Base-by-base conservation (phyloP, 495 filamentous ascomycete genomes). In the Neurospora pannonica region DNA sequence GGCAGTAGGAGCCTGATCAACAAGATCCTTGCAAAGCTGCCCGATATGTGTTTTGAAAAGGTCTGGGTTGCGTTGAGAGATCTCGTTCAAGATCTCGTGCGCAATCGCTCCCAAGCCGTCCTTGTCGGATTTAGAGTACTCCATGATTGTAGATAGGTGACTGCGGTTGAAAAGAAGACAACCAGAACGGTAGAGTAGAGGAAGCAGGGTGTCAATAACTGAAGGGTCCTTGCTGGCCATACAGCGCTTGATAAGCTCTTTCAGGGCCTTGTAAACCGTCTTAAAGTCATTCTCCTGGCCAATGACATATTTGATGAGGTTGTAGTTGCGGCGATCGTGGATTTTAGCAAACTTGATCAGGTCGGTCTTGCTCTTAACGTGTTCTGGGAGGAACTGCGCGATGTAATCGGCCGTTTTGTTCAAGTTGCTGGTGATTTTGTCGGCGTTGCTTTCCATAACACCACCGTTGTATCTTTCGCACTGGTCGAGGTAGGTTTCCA, bases 401-500 rank as follows among this genome's bases (percentile, higher is more conserved):
- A 97, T 80, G 67, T 89, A 92, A n/a, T 90, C 83, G 70, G 93
- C 88, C 8, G 92, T 85, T 62, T 84, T 87, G 46, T 87, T 88
- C 38, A 98, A 87, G 72, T 92, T 89, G 38, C 84, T 82, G 74
- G 92, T 93, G 72, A 89, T 90, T 75, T 88, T 87, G 13, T 90
- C 89, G 37, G 89, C 91, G 69, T 92, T 88, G 17, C 90, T 89
- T 28, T 94, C 91, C 77, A 93, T 90, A 21, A 95, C 91, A 28
- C 94, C 94, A 34, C 93, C 94, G 84, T 95, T 97, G 83, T 91
- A 97, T 15, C 91, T 88, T 76, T 97, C 94, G 78, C 95, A 98
- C 9, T 89, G 85, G 77, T 92, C 88, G 60, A 98, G 83, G 77
- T 93, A 93, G 19, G 89, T 83, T 37, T 90, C 88, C 75, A 97